phyloP scores from a whole-genome alignment of 106 monocot species.

The Platanthera guangdongensis region DNA sequence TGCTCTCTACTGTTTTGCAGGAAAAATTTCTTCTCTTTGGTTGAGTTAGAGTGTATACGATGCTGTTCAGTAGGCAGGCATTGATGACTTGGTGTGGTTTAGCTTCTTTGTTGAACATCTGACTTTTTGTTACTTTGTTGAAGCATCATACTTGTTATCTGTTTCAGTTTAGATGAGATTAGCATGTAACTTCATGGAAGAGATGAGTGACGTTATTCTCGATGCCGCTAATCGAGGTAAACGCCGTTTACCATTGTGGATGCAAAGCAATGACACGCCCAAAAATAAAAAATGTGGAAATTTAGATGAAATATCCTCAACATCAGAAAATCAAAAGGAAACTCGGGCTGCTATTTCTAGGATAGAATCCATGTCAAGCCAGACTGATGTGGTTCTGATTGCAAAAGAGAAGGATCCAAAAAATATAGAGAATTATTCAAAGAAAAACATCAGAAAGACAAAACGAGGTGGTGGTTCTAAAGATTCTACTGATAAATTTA shows the following conservation, averaged over 20 bases:
- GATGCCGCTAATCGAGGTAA: conserved; percentile 17
- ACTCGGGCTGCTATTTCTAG: conserved; percentile 10
- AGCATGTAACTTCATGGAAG: neutral
- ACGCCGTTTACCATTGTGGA: conserved; percentile 49
- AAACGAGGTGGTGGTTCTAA: conserved; percentile 5
- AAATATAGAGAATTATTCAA: conserved; percentile 5
- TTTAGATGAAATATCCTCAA: neutral
- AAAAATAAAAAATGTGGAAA: conserved; percentile 13
- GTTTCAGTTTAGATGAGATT: neutral
- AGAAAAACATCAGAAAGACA: conserved; percentile 12
- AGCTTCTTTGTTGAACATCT: neutral
- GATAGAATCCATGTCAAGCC: conserved; percentile 13
- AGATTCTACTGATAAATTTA: neutral
- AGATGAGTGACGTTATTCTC: conserved; percentile 21
- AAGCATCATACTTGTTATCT: neutral
- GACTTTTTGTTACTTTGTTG: neutral
- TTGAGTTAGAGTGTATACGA: neutral
- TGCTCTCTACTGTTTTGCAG: neutral
- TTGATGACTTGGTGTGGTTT: neutral
- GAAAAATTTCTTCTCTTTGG: neutral
- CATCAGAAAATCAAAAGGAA: conserved; percentile 7
- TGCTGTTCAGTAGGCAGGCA: neutral
- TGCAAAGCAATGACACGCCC: conserved; percentile 19
- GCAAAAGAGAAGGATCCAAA: conserved; percentile 1
- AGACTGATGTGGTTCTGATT: neutral